Conservation (phyloP, 2,329 filamentous ascomycete genomes). For the Pseudocercospora pini-densiflorae region DNA sequence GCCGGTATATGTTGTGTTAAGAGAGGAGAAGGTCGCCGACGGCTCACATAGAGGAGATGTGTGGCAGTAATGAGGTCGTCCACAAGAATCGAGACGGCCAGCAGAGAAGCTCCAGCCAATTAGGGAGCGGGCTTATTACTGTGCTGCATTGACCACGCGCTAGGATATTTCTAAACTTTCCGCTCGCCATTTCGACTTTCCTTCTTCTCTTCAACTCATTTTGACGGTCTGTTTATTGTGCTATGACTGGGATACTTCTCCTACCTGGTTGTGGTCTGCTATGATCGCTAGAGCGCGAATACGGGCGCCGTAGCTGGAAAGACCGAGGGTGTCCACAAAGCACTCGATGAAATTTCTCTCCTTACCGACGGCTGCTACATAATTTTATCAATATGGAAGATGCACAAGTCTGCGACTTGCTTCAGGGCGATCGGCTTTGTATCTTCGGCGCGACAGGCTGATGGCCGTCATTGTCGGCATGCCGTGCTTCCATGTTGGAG, state of each 20-base stretch:
- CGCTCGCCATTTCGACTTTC: constrained; percentile 20
- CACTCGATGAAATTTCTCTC: constrained; percentile 61
- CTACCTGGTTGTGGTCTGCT: constrained; percentile 64
- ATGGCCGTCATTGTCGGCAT: neutral
- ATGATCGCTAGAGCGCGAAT: constrained; percentile 64
- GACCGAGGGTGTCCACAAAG: constrained; percentile 55
- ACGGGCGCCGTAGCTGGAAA: constrained; percentile 68
- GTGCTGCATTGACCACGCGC: constrained; percentile 22
- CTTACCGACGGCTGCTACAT: constrained; percentile 71
- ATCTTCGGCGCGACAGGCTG: neutral
- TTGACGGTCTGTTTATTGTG: constrained; percentile 68
- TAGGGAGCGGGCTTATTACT: neutral
- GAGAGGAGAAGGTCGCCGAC: constrained; percentile 17
- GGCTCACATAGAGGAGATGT: constrained; percentile 11
- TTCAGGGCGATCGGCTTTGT: neutral
- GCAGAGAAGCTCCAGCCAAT: neutral
- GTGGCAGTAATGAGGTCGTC: neutral
- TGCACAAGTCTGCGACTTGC: neutral
- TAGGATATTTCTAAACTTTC: constrained; percentile 9
- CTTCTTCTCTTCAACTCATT: constrained; percentile 58
- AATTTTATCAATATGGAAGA: neutral
- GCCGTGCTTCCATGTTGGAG: neutral
- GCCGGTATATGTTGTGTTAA: constrained; percentile 22
- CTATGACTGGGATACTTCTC: constrained; percentile 51
- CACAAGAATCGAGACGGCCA: neutral